Percentiles rank a stretch among this genome's conserved stretches.
Evolutionary conservation across 2,329 filamentous ascomycete species (phyloP).

Genomic region (Ophiostoma australiae): DNA sequence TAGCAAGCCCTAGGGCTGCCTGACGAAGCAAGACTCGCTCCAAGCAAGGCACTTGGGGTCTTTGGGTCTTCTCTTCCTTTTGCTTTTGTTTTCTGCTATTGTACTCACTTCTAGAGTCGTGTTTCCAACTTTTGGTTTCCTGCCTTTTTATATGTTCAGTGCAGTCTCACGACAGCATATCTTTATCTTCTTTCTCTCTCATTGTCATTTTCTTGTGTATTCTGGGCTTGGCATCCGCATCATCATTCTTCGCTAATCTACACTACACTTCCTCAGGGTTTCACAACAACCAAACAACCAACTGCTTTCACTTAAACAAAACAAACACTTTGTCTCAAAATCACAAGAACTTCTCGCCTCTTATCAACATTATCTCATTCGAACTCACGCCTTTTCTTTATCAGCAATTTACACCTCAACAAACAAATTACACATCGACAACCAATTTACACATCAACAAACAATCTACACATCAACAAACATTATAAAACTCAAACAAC

Average conservation of each 20-base stretch:
- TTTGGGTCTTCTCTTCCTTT: not conserved
- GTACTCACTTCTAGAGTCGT: too few species aligned
- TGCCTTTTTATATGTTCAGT: not conserved
- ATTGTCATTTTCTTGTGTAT: not conserved
- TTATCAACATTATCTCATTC: too few species aligned
- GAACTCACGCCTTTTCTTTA: too few species aligned
- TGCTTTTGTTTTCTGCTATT: not conserved
- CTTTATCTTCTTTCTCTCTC: not conserved
- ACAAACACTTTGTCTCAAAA: not conserved
- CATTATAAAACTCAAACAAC: too few species aligned
- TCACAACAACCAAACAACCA: not conserved
- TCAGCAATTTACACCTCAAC: too few species aligned
- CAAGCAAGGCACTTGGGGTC: not conserved
- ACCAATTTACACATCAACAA: too few species aligned
- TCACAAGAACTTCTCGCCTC: not conserved
- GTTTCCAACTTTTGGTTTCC: not conserved
- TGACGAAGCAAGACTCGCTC: not conserved
- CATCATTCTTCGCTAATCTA: constrained; percentile 5
- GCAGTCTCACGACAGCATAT: too few species aligned
- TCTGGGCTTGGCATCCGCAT: not conserved
- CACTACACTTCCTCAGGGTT: not conserved
- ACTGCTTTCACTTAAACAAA: not conserved
- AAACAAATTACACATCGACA: too few species aligned
- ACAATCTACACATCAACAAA: too few species aligned
- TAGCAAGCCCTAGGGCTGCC: not conserved